Percentiles rank a stretch among this genome's conserved stretches.
phyloP scores from a whole-genome alignment of 2,329 filamentous ascomycete species.

The Colletotrichum musae region DNA sequence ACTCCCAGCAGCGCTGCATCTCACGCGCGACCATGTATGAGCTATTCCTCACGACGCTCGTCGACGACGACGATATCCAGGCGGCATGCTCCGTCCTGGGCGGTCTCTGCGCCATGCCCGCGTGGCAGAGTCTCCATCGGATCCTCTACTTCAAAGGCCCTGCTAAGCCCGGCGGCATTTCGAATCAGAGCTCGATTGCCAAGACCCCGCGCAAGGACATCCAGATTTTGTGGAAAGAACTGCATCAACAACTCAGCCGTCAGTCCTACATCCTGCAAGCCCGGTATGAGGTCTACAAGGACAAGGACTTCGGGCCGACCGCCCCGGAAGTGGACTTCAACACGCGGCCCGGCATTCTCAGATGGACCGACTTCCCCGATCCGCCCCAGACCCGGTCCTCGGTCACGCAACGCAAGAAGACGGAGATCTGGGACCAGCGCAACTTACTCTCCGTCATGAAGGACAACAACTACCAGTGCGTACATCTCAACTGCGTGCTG shows the following conservation, averaged over 20 bases:
- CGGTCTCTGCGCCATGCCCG: slow-evolving; percentile 70
- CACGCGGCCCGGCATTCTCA: slow-evolving; percentile 61
- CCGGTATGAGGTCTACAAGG: slow-evolving; percentile 67
- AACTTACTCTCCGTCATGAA: slow-evolving; percentile 63
- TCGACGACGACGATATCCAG: slow-evolving; percentile 65
- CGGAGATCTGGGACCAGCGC: slow-evolving; percentile 69
- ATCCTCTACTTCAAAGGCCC: slow-evolving; percentile 69
- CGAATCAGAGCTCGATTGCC: slow-evolving; percentile 52
- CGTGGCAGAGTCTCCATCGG: slow-evolving; percentile 64
- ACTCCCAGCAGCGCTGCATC: neutral
- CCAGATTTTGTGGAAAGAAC: slow-evolving; percentile 63
- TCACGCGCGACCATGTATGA: slow-evolving; percentile 65
- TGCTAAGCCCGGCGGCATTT: slow-evolving; percentile 60
- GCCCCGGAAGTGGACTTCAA: slow-evolving; percentile 56
- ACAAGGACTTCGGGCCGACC: slow-evolving; percentile 61
- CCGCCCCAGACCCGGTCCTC: slow-evolving; percentile 62
- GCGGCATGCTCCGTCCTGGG: slow-evolving; percentile 67
- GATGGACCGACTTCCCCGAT: slow-evolving; percentile 74
- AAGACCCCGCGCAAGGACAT: slow-evolving; percentile 51
- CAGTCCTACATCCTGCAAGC: slow-evolving; percentile 71
- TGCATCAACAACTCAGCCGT: slow-evolving; percentile 68
- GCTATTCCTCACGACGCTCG: slow-evolving; percentile 69
- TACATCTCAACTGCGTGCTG: neutral
- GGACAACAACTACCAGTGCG: slow-evolving; percentile 68
- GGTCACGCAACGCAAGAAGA: slow-evolving; percentile 67